phyloP scores from a whole-genome alignment of 2,329 filamentous ascomycete species.

The Paecilomyces sp. region DNA sequence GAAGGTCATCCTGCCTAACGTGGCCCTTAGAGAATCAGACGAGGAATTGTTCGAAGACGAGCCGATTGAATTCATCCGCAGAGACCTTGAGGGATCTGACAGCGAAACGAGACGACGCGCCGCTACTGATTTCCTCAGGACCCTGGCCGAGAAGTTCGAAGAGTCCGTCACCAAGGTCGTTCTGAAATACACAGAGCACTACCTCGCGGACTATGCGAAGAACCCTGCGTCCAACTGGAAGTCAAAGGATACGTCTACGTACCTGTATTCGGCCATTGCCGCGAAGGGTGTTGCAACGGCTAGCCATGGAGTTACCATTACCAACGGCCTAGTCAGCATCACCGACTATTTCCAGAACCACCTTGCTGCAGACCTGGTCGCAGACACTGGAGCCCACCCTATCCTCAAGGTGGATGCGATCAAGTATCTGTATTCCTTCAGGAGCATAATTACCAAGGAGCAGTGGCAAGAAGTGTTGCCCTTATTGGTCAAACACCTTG shows the following conservation, averaged over 20 bases:
- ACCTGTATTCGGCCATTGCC: constrained; percentile 89
- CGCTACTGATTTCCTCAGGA: constrained; percentile 87
- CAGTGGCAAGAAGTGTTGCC: constrained; percentile 89
- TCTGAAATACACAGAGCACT: constrained; percentile 77
- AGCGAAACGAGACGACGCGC: constrained; percentile 87
- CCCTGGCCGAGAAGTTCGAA: constrained; percentile 85
- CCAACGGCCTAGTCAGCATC: constrained; percentile 81
- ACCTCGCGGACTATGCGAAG: constrained; percentile 67
- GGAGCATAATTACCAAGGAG: constrained; percentile 83
- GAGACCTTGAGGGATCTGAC: constrained; percentile 92
- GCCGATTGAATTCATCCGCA: constrained; percentile 94
- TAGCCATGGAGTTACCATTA: constrained; percentile 81
- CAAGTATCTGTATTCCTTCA: constrained; percentile 96
- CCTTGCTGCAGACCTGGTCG: constrained; percentile 79
- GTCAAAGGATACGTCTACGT: constrained; percentile 95
- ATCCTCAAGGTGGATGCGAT: constrained; percentile 96
- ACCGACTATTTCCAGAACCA: constrained; percentile 93
- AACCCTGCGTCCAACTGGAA: constrained; percentile 73
- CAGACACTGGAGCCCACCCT: constrained; percentile 61
- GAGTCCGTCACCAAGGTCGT: constrained; percentile 78
- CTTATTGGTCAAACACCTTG: constrained; percentile 83
- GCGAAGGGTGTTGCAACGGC: constrained; percentile 84
- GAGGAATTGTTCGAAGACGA: constrained; percentile 97
- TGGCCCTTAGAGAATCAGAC: constrained; percentile 85
- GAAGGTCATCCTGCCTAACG: constrained; percentile 90